Conservation (phyloP, 140 eudicot genomes). For the Flaveria floridana region DNA sequence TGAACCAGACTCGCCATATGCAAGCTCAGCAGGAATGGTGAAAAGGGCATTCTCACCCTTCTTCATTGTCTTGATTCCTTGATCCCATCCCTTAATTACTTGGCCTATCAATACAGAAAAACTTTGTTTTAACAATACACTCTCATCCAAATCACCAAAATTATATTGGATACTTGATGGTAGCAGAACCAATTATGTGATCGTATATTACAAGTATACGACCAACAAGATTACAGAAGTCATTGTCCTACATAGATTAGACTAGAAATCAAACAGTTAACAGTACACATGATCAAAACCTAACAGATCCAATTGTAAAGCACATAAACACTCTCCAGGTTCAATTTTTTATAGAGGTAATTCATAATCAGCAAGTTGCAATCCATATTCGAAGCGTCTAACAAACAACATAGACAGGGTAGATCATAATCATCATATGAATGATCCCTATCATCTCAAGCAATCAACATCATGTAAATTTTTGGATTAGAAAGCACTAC, state of each 20-base stretch:
- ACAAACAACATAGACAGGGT: neutral
- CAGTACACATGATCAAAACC: neutral
- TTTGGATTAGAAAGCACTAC: neutral
- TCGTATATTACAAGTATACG: neutral
- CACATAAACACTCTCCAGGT: neutral
- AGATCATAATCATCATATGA: neutral
- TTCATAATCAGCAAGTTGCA: neutral
- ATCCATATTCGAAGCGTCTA: neutral
- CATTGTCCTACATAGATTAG: neutral
- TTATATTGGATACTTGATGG: neutral
- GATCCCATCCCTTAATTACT: slow-evolving; percentile 80
- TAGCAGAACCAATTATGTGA: neutral
- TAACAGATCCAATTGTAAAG: neutral
- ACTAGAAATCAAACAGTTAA: neutral
- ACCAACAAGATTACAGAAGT: neutral
- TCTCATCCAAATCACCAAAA: neutral
- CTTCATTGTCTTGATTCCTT: slow-evolving; percentile 78
- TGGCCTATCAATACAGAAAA: slow-evolving; percentile 47
- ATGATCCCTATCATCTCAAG: neutral
- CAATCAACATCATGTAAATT: neutral
- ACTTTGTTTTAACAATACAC: neutral
- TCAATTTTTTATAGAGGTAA: neutral
- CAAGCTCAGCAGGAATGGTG: slow-evolving; percentile 69
- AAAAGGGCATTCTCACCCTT: slow-evolving; percentile 69
- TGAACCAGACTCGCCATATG: slow-evolving; percentile 74